Base-by-base conservation (phyloP, 2,329 filamentous ascomycete species). In the Trichoderma brevicompactum region DNA sequence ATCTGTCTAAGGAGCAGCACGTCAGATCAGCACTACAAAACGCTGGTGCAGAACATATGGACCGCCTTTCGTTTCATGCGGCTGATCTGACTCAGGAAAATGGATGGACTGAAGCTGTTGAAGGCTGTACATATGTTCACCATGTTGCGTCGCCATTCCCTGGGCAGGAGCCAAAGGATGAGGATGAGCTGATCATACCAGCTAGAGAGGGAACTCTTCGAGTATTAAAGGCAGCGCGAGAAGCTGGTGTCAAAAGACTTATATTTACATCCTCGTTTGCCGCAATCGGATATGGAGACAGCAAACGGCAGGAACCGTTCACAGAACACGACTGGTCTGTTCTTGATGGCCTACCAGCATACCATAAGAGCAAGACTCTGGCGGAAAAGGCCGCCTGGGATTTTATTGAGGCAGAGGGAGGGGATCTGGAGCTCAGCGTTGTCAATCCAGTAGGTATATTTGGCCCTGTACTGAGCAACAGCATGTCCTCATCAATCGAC, bases 251-350 rank as follows among this genome's bases (percentile, higher is more conserved):
- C n/a, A 76, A 74, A 68, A 74, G 77, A 17, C 74, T 82, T 4
- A 77, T 83, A 28, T 72, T 82, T 5, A 82, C 80, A 7, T 81
- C 79, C 36, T 83, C 80, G 2, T 80, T 82, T 64, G 81, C 79
- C 0, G 70, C 78, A 9, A 77, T 54, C 12, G 52, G 52, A 40
- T 54, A 40, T n/a, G 52, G 52, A 15, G 64, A 73, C 71, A 0
- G 83, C 81, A 72, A 75, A 19, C 41, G 28, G 5, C 28, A 2
- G 72, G 4, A 81, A 81, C 70, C 83, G 78, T 64, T 17, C 79
- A 77, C 69, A 76, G 78, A 2, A 68, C 75, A 34, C 75, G 74
- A 4, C 75, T 75, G 62, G 75, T 78, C 17, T 68, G 76, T 36
- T 77, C 58, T 10, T 40, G 63, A 52, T 7, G 62, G 41, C 1